Percentiles rank a stretch among this genome's conserved stretches.
phyloP scores from a whole-genome alignment of 1,139 yeast genomes.

The Diutina sp. region DNA sequence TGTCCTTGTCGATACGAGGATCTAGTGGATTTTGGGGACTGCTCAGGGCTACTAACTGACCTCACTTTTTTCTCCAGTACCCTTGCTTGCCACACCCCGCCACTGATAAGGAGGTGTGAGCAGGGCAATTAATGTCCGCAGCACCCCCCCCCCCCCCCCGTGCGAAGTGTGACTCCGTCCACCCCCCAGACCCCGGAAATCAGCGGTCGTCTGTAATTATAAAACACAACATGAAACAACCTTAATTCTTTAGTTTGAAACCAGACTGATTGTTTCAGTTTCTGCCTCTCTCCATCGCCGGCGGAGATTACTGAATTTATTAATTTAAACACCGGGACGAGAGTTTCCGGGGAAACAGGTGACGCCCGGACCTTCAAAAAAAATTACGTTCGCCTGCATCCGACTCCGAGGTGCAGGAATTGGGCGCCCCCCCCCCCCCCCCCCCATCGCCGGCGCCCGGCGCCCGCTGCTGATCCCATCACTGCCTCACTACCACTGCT shows the following conservation, averaged over 20 bases:
- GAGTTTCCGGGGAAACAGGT: no score
- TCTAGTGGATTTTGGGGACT: no score
- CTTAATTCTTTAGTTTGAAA: no score
- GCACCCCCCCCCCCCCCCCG: background rate
- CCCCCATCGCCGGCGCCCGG: background rate
- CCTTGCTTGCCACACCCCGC: background rate
- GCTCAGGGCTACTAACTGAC: no score
- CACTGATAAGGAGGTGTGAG: background rate
- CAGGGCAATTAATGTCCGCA: background rate
- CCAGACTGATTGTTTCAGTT: no score
- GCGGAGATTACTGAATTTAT: no score
- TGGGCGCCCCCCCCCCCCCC: background rate
- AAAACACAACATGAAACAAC: no score
- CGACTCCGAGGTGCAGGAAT: conserved; percentile 1
- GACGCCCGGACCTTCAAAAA: background rate
- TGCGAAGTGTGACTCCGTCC: background rate
- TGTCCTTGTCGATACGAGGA: no score
- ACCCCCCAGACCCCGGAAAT: background rate
- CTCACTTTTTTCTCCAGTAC: no score
- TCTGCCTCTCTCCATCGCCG: no score
- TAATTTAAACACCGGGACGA: no score
- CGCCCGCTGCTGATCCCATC: background rate
- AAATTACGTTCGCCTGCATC: background rate
- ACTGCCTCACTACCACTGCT: background rate
- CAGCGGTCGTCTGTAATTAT: no score